Evolutionary conservation across 306 rosid genomes (phyloP), one percentile per base, ranked within the genome.

Genomic region (Quillaja saponaria): DNA sequence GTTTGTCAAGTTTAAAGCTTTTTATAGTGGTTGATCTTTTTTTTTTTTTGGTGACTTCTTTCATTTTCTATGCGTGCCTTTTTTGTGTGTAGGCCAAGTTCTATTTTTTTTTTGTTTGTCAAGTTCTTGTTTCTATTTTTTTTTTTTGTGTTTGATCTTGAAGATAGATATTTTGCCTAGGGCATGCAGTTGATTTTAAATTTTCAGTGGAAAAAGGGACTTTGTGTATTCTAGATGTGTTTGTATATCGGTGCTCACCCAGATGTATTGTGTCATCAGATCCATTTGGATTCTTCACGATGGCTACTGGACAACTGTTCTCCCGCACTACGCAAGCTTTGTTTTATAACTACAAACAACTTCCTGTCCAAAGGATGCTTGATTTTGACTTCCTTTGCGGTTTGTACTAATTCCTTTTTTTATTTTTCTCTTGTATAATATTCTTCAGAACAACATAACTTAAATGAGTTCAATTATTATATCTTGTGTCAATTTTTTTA

Each of bases 371-470:
- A 78, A 80, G 97, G 78, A 94, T 94, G 99, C 97, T 94, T 51
- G 99, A 94, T 83, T 94, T 94, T 73, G 99, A 94, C 84, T 89
- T 89, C 80, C 99, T 94, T 46, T 94, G 99, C 5, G 99, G 99
- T 94, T 61, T 25, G 91, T 74, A 15, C 61, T 3, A 21, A 50
- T 45, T 61, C 44, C 64, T 7, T 73, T 37, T 62, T 56, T 64
- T 44, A 14, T 46, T 31, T 11, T 38, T 17, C 21, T 34, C 34
- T 44, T 34, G n/a, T n/a, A 34, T 12, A 18, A 44, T 68, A 63
- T 21, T 75, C 39, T 35, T 53, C 53, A 25, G 31, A 38, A 7
- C 5, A 7, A 12, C 40, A 0, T 0, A 13, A 51, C 53, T 34
- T 7, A 25, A 52, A 13, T 1, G 19, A 60, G 50, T 34, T 34